Conservation (phyloP, 2,329 filamentous ascomycete genomes). For the Trichoderma sp. region DNA sequence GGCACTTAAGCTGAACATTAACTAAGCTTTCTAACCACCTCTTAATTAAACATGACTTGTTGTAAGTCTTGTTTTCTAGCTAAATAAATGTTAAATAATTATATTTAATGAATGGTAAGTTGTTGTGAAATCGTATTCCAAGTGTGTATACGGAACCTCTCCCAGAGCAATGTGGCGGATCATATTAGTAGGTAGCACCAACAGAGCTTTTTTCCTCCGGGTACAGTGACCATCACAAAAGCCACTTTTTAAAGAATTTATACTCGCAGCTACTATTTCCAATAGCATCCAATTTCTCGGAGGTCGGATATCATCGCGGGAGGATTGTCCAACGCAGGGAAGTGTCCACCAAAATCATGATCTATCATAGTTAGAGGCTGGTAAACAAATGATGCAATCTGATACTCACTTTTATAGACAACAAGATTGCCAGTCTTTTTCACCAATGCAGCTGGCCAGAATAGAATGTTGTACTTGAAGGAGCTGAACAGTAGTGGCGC, state of each 20-base stretch:
- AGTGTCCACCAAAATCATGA: constrained; percentile 23
- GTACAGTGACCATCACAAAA: not conserved
- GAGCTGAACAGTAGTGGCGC: constrained; percentile 25
- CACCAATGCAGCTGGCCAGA: constrained; percentile 23
- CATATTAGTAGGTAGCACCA: too few relatives aligned
- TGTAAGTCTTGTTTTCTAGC: too few relatives aligned
- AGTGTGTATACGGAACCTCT: too few relatives aligned
- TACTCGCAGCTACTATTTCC: not conserved
- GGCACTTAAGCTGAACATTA: too few relatives aligned
- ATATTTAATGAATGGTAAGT: too few relatives aligned
- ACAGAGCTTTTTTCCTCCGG: too few relatives aligned
- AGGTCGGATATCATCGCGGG: constrained; percentile 17
- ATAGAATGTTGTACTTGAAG: constrained; percentile 28
- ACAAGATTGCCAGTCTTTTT: constrained; percentile 26
- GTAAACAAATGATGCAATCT: not conserved
- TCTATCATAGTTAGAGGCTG: not conserved
- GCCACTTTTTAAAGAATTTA: not conserved
- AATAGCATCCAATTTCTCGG: constrained; percentile 20
- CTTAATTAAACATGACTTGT: too few relatives aligned
- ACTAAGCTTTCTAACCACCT: too few relatives aligned
- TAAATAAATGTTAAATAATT: too few relatives aligned
- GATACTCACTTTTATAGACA: constrained; percentile 19
- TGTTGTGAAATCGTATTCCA: too few relatives aligned
- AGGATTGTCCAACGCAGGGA: constrained; percentile 22
- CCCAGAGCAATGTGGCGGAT: too few relatives aligned